Conservation (phyloP, 2,329 filamentous ascomycete genomes). For the Venturia nashicola region DNA sequence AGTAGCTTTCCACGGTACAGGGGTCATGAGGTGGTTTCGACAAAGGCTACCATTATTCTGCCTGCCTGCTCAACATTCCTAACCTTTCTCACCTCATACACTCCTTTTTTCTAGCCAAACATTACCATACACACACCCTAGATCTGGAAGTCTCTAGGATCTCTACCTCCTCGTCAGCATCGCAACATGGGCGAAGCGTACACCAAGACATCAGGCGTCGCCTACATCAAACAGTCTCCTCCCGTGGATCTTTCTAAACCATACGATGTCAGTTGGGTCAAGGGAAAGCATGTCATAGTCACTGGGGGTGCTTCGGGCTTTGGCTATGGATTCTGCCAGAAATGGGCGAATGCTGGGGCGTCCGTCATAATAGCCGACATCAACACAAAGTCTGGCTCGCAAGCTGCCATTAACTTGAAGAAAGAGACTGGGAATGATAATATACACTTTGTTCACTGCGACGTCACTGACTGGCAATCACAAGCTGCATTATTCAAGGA, state of each 20-base stretch:
- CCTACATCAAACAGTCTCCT: slow-evolving; percentile 20
- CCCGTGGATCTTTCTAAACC: slow-evolving; percentile 23
- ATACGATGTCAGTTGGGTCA: slow-evolving; percentile 25
- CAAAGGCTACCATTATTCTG: background rate
- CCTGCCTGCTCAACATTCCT: background rate
- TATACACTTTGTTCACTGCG: slow-evolving; percentile 47
- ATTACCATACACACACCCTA: background rate
- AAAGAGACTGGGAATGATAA: slow-evolving; percentile 28
- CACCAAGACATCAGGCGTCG: slow-evolving; percentile 1
- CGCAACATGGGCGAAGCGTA: background rate
- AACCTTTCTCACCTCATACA: background rate
- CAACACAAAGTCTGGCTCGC: slow-evolving; percentile 40
- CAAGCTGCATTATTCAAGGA: slow-evolving; percentile 52
- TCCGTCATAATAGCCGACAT: slow-evolving; percentile 53
- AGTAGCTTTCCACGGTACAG: background rate
- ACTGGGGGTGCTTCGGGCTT: slow-evolving; percentile 28
- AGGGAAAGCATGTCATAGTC: slow-evolving; percentile 20
- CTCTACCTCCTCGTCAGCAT: background rate
- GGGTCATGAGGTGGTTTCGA: background rate
- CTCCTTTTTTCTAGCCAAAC: background rate
- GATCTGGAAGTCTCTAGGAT: background rate
- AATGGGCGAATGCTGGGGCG: slow-evolving; percentile 32
- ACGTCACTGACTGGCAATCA: slow-evolving; percentile 53
- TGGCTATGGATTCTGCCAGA: slow-evolving; percentile 25
- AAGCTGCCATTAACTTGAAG: slow-evolving; percentile 42